These are phyloP conservation scores for Didymosphaeria variabile DNA, from an alignment of 2,329 filamentous ascomycete species.

Conservation along the genomic window DNA sequence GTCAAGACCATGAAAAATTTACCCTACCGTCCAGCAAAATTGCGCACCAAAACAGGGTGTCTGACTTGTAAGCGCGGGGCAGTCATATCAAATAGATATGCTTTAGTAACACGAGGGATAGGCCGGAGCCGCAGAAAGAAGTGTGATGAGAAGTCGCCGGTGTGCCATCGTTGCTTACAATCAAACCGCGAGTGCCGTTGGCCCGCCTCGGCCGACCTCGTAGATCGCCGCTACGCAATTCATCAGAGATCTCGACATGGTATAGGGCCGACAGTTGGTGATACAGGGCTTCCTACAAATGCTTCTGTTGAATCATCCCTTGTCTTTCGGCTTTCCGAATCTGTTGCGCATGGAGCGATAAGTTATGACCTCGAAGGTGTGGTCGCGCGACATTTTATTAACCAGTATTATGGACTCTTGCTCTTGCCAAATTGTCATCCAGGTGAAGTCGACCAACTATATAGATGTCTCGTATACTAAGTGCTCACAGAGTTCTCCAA, in stretches of 20 bases:
- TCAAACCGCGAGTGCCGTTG: constrained; percentile 24
- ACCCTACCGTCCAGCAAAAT: constrained; percentile 6
- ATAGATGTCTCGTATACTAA: not conserved
- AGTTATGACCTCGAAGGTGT: constrained; percentile 19
- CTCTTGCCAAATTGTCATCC: constrained; percentile 40
- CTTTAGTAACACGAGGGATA: not conserved
- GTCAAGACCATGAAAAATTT: not conserved
- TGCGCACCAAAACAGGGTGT: constrained; percentile 17
- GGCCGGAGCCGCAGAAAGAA: constrained; percentile 24
- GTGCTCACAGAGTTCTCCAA: constrained; percentile 32
- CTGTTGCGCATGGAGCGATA: constrained; percentile 10
- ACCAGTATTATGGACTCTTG: constrained; percentile 29
- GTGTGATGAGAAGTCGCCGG: constrained; percentile 23
- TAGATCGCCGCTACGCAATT: constrained; percentile 24
- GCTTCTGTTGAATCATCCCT: not conserved
- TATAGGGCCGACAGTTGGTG: not conserved
- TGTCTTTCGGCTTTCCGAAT: constrained; percentile 17
- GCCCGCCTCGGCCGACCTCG: constrained; percentile 19
- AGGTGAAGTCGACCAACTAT: not conserved
- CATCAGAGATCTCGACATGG: constrained; percentile 21
- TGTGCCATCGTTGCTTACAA: constrained; percentile 19
- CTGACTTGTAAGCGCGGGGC: constrained; percentile 10
- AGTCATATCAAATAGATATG: not conserved
- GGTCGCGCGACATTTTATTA: constrained; percentile 25
- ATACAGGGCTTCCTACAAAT: not conserved